Base-by-base conservation (phyloP, 2,329 filamentous ascomycete genomes). In the Fusarium sp. region DNA sequence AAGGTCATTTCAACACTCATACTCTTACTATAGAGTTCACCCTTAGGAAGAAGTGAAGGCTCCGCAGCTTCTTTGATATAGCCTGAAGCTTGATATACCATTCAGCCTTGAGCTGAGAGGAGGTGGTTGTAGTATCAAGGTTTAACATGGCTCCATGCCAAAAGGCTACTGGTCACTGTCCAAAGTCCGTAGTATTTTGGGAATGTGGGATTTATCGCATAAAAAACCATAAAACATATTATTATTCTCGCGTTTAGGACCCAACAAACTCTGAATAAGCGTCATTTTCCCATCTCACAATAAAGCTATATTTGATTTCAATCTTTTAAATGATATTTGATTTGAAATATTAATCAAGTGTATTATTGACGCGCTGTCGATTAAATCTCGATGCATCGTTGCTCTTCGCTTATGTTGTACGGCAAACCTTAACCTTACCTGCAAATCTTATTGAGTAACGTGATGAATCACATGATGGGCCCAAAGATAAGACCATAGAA, bases 191-290 rank as follows among this genome's bases (percentile, higher is more conserved):
- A 14, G 8, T 8, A 35, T 35, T 35, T 15, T 35, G 1, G 32
- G 14, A 35, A 35, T 35, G 32, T 35, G 39, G 6, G 5, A n/a
- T 42, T 15, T 24, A 26, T 6, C 7, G 3, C 12, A 45, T 0
- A 10, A 5, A 10, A 14, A 0, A 14, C 12, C 5, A 26, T 13
- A 1, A 20, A 6, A 20, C 13, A 0, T 26, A 41, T 9, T 14
- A 6, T 20, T 1, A 20, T 45, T 26, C 8, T 20, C 12, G 12
- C 5, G 5, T 9, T 26, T 5, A 45, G 3, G 12, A 18, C 24
- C 17, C 24, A 14, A 18, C 11, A 8, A 18, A 9, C 24, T 14
- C 17, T 20, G 5, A 14, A 1, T 11, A 45, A 9, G 17, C 24
- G 24, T 18, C 12, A 11, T 26, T 20, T 26, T 8, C 42, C 18